A percentile compares a stretch with the other conserved stretches of the same genome.
These are phyloP conservation scores for Lablab purpureus DNA, from an alignment of 306 rosid species.

Conservation along the genomic window DNA sequence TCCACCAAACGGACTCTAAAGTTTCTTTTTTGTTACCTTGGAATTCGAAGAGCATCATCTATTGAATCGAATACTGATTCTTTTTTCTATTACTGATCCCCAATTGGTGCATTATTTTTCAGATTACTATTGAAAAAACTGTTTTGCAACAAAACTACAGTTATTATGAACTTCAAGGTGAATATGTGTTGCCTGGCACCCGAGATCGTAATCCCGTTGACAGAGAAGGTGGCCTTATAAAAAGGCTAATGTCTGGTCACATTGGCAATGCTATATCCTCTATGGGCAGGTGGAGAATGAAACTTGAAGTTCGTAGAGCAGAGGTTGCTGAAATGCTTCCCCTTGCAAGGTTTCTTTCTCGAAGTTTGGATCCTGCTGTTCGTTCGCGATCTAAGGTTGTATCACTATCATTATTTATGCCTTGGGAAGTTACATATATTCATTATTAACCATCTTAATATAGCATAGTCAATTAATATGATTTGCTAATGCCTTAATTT, in stretches of 20 bases:
- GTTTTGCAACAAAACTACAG: conserved; percentile 90
- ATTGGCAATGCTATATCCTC: conserved; percentile 93
- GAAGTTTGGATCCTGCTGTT: conserved; percentile 91
- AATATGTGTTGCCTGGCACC: conserved; percentile 88
- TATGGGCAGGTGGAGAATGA: conserved; percentile 99
- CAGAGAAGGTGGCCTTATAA: conserved; percentile 67
- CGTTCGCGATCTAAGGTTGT: conserved; percentile 92
- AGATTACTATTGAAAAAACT: conserved; percentile 96
- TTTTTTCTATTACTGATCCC: conserved; percentile 41
- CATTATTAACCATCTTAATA: conserved; percentile 31
- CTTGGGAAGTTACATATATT: conserved; percentile 34
- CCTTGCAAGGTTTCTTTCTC: conserved; percentile 89
- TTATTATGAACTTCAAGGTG: conserved; percentile 97
- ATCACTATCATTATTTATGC: conserved; percentile 43
- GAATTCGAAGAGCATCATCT: background rate
- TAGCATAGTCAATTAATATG: conserved; percentile 25
- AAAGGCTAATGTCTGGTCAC: conserved; percentile 83
- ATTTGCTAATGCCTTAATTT: background rate
- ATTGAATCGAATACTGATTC: conserved; percentile 5
- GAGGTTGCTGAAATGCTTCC: conserved; percentile 99
- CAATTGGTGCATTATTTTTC: conserved; percentile 43
- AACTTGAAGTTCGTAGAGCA: conserved; percentile 86
- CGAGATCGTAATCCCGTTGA: conserved; percentile 79
- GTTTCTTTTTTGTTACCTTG: background rate
- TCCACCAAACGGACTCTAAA: background rate